Percentiles rank a stretch among this genome's conserved stretches.
Conservation (phyloP, 179 eudicot genomes). For the Nepenthes alata region DNA sequence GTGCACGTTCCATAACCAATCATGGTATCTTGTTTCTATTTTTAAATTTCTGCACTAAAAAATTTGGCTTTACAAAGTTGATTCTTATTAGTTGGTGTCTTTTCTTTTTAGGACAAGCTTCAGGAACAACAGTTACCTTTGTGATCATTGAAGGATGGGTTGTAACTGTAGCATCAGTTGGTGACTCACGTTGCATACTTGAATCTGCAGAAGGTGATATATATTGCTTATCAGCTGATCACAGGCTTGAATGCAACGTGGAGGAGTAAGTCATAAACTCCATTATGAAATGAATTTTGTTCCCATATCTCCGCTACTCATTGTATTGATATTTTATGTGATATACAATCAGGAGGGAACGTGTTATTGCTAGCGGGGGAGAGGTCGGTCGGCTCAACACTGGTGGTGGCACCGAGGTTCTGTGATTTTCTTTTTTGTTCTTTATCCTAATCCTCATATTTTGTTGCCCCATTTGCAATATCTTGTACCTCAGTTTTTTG, state of each 20-base stretch:
- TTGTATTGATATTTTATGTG: slow-evolving; percentile 4
- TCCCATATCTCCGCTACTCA: neutral
- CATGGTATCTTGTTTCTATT: no score
- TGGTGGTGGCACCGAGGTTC: slow-evolving; percentile 92
- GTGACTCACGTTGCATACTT: slow-evolving; percentile 83
- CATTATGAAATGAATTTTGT: neutral
- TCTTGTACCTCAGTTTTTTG: no score
- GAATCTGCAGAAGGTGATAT: slow-evolving; percentile 85
- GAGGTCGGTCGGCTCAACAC: slow-evolving; percentile 98
- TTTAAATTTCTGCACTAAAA: no score
- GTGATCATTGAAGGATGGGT: slow-evolving; percentile 88
- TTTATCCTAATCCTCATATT: neutral
- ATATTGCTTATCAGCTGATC: slow-evolving; percentile 81
- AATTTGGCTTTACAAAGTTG: neutral
- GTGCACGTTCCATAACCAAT: no score
- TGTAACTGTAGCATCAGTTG: slow-evolving; percentile 87
- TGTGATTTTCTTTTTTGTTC: neutral
- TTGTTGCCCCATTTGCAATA: neutral
- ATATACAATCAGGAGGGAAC: slow-evolving; percentile 54
- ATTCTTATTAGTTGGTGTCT: slow-evolving; percentile 5
- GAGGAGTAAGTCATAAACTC: slow-evolving; percentile 55
- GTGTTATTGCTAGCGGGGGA: slow-evolving; percentile 88
- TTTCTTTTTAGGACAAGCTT: slow-evolving; percentile 52
- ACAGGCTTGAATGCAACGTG: slow-evolving; percentile 74
- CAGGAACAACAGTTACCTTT: slow-evolving; percentile 94